phyloP scores from a whole-genome alignment of 371 early-diverging fungal genomes.

The Synchytrium microbalum region DNA sequence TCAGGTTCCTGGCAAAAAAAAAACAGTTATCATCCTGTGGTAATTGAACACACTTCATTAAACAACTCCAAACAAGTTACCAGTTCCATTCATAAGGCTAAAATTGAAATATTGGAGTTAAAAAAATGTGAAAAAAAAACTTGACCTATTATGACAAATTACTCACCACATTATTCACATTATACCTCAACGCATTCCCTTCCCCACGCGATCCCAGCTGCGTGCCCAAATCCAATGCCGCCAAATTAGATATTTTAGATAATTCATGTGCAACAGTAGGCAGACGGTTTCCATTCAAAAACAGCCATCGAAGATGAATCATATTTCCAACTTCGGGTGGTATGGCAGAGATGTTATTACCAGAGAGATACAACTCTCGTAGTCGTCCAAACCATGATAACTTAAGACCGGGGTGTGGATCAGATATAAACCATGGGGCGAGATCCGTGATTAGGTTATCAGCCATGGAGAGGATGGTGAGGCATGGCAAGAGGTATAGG shows the following conservation, averaged over 20 bases:
- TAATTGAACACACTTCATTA: not conserved
- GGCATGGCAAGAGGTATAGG: slow-evolving; percentile 59
- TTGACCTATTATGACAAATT: not conserved
- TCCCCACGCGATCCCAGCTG: slow-evolving; percentile 47
- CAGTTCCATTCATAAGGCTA: slow-evolving; percentile 47
- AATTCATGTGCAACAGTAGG: slow-evolving; percentile 88
- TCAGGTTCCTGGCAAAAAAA: slow-evolving; percentile 21
- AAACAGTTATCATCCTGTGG: not conserved
- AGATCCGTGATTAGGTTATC: slow-evolving; percentile 78
- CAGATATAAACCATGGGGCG: slow-evolving; percentile 26
- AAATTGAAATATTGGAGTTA: slow-evolving; percentile 91
- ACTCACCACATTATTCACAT: slow-evolving; percentile 75
- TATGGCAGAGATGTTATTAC: slow-evolving; percentile 74
- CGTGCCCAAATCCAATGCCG: slow-evolving; percentile 77
- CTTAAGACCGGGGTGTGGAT: slow-evolving; percentile 3
- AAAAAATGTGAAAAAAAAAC: not conserved
- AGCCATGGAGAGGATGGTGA: slow-evolving; percentile 69
- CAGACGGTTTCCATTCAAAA: slow-evolving; percentile 84
- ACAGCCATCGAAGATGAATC: slow-evolving; percentile 57
- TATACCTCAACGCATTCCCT: slow-evolving; percentile 65
- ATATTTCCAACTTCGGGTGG: slow-evolving; percentile 79
- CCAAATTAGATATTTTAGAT: slow-evolving; percentile 64
- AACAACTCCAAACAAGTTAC: slow-evolving; percentile 14
- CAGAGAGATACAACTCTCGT: slow-evolving; percentile 70
- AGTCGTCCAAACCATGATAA: slow-evolving; percentile 21